Evolutionary conservation across 495 filamentous ascomycete genomes (phyloP).

Genomic region (Talaromyces proteolyticus): DNA sequence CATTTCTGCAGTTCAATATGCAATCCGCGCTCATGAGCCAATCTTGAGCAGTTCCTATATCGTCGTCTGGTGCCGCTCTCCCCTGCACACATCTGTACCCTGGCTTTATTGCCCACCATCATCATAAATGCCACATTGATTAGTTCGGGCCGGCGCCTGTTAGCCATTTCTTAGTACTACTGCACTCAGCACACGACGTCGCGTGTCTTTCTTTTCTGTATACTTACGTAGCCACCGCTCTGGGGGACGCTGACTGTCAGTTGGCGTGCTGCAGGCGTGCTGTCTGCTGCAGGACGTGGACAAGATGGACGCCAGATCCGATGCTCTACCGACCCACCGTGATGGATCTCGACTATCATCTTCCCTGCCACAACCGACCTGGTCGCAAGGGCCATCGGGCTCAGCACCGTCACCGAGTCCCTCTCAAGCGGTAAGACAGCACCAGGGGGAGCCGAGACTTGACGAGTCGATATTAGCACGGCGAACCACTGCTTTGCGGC

Average conservation of each 20-base stretch:
- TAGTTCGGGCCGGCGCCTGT: not conserved
- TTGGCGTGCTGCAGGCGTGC: not conserved
- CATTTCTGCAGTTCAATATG: not conserved
- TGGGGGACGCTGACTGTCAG: not conserved
- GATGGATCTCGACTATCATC: slow-evolving; percentile 26
- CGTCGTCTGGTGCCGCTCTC: not conserved
- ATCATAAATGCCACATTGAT: not conserved
- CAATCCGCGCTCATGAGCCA: not conserved
- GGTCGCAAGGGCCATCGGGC: slow-evolving; percentile 15
- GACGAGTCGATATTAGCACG: slow-evolving; percentile 23
- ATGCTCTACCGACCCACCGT: slow-evolving; percentile 18
- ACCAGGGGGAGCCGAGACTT: slow-evolving; percentile 17
- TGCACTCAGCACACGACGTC: not conserved
- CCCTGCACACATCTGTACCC: not conserved
- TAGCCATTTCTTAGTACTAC: not conserved
- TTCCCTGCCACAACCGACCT: slow-evolving; percentile 23
- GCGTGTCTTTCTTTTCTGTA: not conserved
- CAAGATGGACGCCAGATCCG: slow-evolving; percentile 27
- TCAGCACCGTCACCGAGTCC: slow-evolving; percentile 5
- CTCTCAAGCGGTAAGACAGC: slow-evolving; percentile 17
- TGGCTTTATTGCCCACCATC: not conserved
- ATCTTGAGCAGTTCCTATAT: not conserved
- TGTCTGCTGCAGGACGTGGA: slow-evolving; percentile 5
- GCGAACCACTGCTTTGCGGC: slow-evolving; percentile 23
- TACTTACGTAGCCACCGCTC: not conserved